These are phyloP conservation scores for Nannochloropsis gaditana DNA, from an alignment of 108 stramenopile genomes.

Conservation along the genomic window DNA sequence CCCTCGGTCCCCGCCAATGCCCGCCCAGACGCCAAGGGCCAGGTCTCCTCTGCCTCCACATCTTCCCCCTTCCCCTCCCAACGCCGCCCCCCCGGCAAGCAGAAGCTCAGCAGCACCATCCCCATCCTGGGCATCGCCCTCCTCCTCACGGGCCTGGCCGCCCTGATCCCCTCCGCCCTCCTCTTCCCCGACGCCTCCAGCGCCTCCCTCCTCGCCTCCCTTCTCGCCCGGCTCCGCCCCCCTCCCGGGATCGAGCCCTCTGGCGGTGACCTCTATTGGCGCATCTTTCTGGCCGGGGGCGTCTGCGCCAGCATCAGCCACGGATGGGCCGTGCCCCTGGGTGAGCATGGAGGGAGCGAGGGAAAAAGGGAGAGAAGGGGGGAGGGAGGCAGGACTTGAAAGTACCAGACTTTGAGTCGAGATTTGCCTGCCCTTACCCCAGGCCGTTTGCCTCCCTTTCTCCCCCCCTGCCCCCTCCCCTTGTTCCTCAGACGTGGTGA, in stretches of 20 bases:
- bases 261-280: background rate
- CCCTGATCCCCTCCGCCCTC: background rate
- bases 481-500: constrained; percentile 67
- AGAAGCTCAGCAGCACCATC: background rate
- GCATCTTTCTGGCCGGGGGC: background rate
- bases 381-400: background rate
- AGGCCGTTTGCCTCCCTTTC: background rate
- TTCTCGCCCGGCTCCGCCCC: background rate
- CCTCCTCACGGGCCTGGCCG: background rate
- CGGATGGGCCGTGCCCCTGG: constrained; percentile 13
- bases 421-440: no score
- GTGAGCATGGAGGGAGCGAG: background rate
- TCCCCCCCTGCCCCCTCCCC: background rate
- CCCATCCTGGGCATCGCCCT: background rate
- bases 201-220: background rate
- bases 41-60: background rate
- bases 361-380: background rate
- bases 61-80: background rate
- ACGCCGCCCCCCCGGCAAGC: background rate
- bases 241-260: background rate
- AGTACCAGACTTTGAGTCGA: no score
- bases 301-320: background rate
- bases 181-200: background rate
- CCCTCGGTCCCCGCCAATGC: background rate
- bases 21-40: background rate